Evolutionary conservation across 2,329 filamentous ascomycete genomes (phyloP).

Genomic region (Aaosphaeria pasadenensis): DNA sequence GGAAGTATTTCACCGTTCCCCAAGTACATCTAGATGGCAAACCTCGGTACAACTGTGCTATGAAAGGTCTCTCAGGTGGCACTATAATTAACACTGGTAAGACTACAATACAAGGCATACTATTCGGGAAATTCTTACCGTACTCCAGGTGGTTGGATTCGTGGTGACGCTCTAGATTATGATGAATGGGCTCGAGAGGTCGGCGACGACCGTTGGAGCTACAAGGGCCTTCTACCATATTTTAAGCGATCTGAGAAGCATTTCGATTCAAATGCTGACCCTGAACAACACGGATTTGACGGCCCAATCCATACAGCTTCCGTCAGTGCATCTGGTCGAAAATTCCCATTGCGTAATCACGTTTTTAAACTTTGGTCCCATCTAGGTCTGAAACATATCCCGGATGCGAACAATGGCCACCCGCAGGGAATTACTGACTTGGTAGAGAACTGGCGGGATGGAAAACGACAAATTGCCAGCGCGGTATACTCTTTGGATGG

Average conservation of each 20-base stretch:
- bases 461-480: conserved; percentile 18
- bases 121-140: background rate
- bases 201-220: conserved; percentile 23
- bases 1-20: conserved; percentile 27
- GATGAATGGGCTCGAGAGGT: conserved; percentile 23
- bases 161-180: conserved; percentile 23
- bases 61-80: conserved; percentile 24
- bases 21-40: conserved; percentile 26
- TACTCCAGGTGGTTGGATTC: conserved; percentile 14
- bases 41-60: conserved; percentile 23
- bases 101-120: background rate
- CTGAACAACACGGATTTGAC: conserved; percentile 20
- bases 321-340: conserved; percentile 13
- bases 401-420: conserved; percentile 16
- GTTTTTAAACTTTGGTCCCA: conserved; percentile 13
- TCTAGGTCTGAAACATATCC: conserved; percentile 9
- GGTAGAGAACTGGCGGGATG: conserved; percentile 19
- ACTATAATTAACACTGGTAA: conserved; percentile 23
- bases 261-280: conserved; percentile 15
- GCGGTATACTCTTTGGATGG: conserved; percentile 9
- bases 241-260: conserved; percentile 23
- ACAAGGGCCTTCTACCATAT: conserved; percentile 24
- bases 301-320: conserved; percentile 19
- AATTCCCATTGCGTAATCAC: conserved; percentile 14
- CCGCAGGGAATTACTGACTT: conserved; percentile 20